A percentile compares a stretch with the other conserved stretches of the same genome.
Evolutionary conservation across 129 eudicot genomes (phyloP).

Genomic region (Pulicaria dysenterica): DNA sequence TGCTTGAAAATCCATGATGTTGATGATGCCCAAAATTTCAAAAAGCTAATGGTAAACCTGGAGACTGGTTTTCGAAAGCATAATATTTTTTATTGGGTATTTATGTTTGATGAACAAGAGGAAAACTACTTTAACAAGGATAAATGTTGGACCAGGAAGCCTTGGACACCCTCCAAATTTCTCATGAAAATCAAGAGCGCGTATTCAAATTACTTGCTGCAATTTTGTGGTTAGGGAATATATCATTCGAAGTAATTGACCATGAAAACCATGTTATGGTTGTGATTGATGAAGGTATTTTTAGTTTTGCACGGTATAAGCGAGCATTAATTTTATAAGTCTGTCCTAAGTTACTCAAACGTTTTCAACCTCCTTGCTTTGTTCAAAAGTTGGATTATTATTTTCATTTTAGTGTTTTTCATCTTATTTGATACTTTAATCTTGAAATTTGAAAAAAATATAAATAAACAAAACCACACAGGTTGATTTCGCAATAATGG

Average conservation of each 20-base stretch:
- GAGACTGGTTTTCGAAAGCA: not conserved
- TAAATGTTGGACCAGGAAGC: constrained; percentile 63
- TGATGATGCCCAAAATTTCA: constrained; percentile 75
- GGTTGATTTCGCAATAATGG: not conserved
- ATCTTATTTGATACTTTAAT: constrained; percentile 3
- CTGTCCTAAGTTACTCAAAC: not conserved
- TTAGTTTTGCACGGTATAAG: not conserved
- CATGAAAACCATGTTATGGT: constrained; percentile 70
- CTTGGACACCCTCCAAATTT: constrained; percentile 47
- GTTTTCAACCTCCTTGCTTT: too few relatives aligned
- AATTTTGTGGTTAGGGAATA: constrained; percentile 92
- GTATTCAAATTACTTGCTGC: constrained; percentile 82
- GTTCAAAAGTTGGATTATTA: not conserved
- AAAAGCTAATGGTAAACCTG: constrained; percentile 56
- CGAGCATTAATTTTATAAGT: not conserved
- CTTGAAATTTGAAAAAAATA: not conserved
- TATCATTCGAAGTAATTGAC: constrained; percentile 65
- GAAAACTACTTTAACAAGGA: not conserved
- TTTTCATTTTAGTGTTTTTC: not conserved
- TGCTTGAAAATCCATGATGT: constrained; percentile 67
- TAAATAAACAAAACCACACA: too few relatives aligned
- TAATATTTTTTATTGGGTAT: not conserved
- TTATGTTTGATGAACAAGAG: constrained; percentile 1
- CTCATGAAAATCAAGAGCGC: constrained; percentile 68
- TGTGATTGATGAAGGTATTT: constrained; percentile 73